Evolutionary conservation across 169 alveolate genomes (phyloP), one percentile per base, ranked within the genome.

Genomic region (Cryptosporidium meleagridis): DNA sequence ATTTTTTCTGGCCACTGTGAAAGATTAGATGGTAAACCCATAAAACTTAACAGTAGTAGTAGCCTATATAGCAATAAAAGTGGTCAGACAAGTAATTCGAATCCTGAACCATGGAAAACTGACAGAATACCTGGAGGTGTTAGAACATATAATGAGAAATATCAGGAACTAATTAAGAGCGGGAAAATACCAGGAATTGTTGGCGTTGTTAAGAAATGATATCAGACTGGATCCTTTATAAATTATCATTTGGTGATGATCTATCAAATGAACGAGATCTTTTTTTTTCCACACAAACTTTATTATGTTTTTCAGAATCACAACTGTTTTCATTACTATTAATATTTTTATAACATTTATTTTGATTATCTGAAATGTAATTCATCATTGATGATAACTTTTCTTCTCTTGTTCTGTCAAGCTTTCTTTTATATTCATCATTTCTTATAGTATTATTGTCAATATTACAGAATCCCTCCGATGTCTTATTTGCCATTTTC

Each of bases 111-210:
- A 48, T 80, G 75, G 80, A 80, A 59, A 29, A 23, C 31, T 53
- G 59, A 80, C 41, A 33, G 89, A 39, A 39, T 80, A 29, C 44
- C 39, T 62, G 89, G 89, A 59, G 89, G 89, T 14, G 89, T 80
- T 26, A 62, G 89, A 16, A 94, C 95, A 23, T 52, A 69, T 62
- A 92, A 94, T 69, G 93, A 86, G 45, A 96, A 94, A 93, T 95
- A 85, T 92, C 93, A 93, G 35, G 93, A 91, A 44, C 70, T 94
- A 70, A 91, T 94, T 55, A 87, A 92, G 31, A 68, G 84, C 55
- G 96, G 96, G 1, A 91, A 72, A 33, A 93, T 94, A 29, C 95
- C 95, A 16, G 96, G 94, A 12, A 80, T 85, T 37, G 69, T 93
- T 33, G 94, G 94, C 51, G 55, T 70, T 21, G 48, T 59, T 33